phyloP scores from a whole-genome alignment of 2,329 filamentous ascomycete genomes.

The Penicillium polonicum region DNA sequence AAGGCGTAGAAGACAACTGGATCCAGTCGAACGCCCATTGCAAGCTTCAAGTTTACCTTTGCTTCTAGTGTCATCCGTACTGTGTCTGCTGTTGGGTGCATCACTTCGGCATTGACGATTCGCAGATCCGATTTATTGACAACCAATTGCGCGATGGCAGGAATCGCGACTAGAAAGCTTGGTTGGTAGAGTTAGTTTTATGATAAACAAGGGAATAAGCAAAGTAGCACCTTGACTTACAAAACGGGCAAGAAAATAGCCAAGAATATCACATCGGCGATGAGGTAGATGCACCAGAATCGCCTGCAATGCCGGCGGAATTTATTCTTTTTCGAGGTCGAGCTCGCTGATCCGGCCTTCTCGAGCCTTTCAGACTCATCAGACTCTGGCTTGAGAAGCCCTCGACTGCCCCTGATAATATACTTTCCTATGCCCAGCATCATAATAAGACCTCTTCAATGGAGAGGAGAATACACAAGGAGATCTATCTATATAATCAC shows the following conservation, averaged over 20 bases:
- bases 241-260: constrained; percentile 49
- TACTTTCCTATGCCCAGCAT: constrained; percentile 4
- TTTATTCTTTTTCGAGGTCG: constrained; percentile 30
- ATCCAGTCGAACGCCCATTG: constrained; percentile 21
- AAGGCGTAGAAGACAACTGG: constrained; percentile 18
- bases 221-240: constrained; percentile 34
- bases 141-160: constrained; percentile 48
- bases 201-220: not conserved
- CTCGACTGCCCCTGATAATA: constrained; percentile 17
- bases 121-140: constrained; percentile 46
- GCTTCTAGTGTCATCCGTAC: constrained; percentile 22
- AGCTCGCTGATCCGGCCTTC: constrained; percentile 15
- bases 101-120: constrained; percentile 28
- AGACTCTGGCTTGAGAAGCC: constrained; percentile 11
- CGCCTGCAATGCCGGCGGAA: constrained; percentile 44
- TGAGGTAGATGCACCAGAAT: constrained; percentile 48
- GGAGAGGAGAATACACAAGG: not conserved
- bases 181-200: not conserved
- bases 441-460: not conserved
- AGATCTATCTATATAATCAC: constrained; percentile 1
- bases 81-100: constrained; percentile 21
- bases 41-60: constrained; percentile 21
- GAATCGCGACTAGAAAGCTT: constrained; percentile 51
- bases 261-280: constrained; percentile 44
- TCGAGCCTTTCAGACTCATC: constrained; percentile 8